Evolutionary conservation across 108 stramenopile species (phyloP).

Genomic region (Nitzschia sp.): DNA sequence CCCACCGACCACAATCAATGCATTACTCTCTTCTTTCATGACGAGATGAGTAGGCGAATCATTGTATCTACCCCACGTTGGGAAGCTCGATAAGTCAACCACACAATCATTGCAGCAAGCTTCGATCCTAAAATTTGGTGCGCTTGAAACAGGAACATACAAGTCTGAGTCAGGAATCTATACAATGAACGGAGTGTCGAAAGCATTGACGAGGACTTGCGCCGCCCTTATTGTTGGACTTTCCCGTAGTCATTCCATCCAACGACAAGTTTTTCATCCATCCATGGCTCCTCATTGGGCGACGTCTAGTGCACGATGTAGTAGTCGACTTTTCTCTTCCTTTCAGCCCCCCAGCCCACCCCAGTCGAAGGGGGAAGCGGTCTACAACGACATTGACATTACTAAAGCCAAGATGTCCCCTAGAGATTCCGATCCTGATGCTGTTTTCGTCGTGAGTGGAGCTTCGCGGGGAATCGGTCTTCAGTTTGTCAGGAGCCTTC

Average conservation of each 20-base stretch:
- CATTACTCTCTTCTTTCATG: too few species aligned
- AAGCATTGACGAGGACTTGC: background rate
- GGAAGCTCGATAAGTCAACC: too few species aligned
- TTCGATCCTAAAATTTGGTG: too few species aligned
- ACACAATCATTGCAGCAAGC: too few species aligned
- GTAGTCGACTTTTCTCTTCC: constrained; percentile 17
- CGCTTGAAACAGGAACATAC: too few species aligned
- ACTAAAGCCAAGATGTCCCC: constrained; percentile 3
- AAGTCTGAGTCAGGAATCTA: too few species aligned
- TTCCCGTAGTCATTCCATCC: background rate
- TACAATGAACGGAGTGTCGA: background rate
- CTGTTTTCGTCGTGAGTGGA: constrained; percentile 80
- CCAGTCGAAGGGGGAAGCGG: constrained; percentile 48
- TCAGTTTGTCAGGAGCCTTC: constrained; percentile 56
- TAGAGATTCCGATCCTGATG: constrained; percentile 64
- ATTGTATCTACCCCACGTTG: too few species aligned
- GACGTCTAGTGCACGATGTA: background rate
- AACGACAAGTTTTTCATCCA: background rate
- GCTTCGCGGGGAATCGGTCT: constrained; percentile 79
- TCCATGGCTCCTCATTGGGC: background rate
- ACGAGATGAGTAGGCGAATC: too few species aligned
- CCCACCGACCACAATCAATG: too few species aligned
- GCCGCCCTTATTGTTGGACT: constrained; percentile 14
- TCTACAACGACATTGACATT: constrained; percentile 56
- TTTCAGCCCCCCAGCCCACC: constrained; percentile 57